Percentiles rank a stretch among this genome's conserved stretches.
phyloP scores from a whole-genome alignment of 371 early-diverging fungal species.

The Conidiobolus incongruus region DNA sequence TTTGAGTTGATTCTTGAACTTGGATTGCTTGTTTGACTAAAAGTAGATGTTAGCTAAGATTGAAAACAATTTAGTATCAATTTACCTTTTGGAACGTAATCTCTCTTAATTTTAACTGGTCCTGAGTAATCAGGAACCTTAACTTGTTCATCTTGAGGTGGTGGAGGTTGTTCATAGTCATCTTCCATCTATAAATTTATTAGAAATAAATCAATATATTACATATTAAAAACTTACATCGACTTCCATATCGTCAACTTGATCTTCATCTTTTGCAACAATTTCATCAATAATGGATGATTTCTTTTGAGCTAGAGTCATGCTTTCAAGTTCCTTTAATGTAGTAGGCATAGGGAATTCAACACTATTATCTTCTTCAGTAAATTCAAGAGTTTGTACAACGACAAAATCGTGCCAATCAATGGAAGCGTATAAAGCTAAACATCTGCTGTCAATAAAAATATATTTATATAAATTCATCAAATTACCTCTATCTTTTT shows the following conservation, averaged over 20 bases:
- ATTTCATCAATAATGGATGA: constrained; percentile 20
- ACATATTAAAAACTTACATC: constrained; percentile 5
- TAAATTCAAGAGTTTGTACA: constrained; percentile 89
- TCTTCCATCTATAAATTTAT: constrained; percentile 13
- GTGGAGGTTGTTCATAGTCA: constrained; percentile 14
- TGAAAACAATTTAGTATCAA: constrained; percentile 7
- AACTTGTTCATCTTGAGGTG: constrained; percentile 4
- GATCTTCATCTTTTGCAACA: constrained; percentile 19
- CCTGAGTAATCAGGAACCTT: constrained; percentile 17
- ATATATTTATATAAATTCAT: background rate
- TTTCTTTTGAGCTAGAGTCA: constrained; percentile 68
- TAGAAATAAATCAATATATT: background rate
- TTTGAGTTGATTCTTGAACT: constrained; percentile 29
- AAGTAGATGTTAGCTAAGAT: background rate
- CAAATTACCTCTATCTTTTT: constrained; percentile 50
- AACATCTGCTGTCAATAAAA: background rate
- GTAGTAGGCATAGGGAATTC: constrained; percentile 67
- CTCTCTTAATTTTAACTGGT: constrained; percentile 66
- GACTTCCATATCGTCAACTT: constrained; percentile 12
- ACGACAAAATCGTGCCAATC: constrained; percentile 97
- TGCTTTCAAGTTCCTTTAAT: constrained; percentile 50
- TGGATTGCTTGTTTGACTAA: constrained; percentile 12
- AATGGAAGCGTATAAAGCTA: constrained; percentile 70
- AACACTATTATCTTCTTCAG: constrained; percentile 50
- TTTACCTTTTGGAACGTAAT: constrained; percentile 61